A percentile compares a stretch with the other conserved stretches of the same genome.
These are phyloP conservation scores for Dorcoceras hygrometricum DNA, from an alignment of 257 asterid genomes.

Conservation along the genomic window DNA sequence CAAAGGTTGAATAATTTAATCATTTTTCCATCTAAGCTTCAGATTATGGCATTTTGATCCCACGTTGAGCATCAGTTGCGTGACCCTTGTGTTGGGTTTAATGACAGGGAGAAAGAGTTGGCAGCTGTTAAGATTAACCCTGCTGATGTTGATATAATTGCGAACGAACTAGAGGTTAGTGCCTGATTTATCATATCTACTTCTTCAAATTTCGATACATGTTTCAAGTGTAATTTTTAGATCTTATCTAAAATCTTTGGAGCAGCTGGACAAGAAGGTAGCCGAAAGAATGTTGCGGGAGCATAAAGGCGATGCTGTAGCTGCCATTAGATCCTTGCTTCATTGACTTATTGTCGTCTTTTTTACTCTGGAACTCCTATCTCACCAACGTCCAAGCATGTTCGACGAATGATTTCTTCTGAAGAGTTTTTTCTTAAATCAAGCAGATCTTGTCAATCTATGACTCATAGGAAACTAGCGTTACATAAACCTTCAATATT, in stretches of 20 bases:
- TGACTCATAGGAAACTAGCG: too few relatives aligned
- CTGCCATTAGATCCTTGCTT: conserved; percentile 84
- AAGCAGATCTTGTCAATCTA: too few relatives aligned
- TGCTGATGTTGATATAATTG: conserved; percentile 79
- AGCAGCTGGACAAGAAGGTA: conserved; percentile 82
- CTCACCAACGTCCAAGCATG: too few relatives aligned
- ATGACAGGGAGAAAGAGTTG: conserved; percentile 82
- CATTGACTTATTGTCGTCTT: conserved; percentile 27
- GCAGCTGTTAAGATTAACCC: conserved; percentile 92
- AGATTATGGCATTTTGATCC: neutral
- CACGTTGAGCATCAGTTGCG: neutral
- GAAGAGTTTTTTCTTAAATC: too few relatives aligned
- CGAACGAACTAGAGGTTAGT: conserved; percentile 78
- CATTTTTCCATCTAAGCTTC: neutral
- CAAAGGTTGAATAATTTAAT: too few relatives aligned
- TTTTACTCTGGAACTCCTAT: too few relatives aligned
- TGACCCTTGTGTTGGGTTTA: conserved; percentile 18
- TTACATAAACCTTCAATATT: too few relatives aligned
- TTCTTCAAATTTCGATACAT: neutral
- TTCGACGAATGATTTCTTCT: too few relatives aligned
- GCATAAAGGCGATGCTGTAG: conserved; percentile 92
- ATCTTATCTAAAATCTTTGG: neutral
- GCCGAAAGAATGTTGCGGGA: conserved; percentile 87
- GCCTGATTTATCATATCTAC: neutral
- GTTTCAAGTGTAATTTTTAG: neutral